These are phyloP conservation scores for Aspergillus indologenus DNA, from an alignment of 495 filamentous ascomycete species.

Conservation along the genomic window DNA sequence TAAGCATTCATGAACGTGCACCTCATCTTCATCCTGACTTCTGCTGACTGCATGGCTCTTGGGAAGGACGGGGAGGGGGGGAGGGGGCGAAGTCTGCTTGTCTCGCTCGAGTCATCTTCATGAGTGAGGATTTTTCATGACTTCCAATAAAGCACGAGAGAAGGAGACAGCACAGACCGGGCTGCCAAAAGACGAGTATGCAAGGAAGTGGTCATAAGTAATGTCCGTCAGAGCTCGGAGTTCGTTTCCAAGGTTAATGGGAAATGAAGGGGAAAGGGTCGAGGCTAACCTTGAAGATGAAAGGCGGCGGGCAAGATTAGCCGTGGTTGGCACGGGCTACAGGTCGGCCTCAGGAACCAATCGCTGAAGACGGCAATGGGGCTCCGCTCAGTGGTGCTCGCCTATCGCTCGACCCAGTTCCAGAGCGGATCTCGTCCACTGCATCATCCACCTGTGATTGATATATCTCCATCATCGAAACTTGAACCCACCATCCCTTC, in stretches of 20 bases:
- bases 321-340: neutral
- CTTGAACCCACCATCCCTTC: neutral
- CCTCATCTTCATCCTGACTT: neutral
- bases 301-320: neutral
- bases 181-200: too few species aligned
- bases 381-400: neutral
- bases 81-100: neutral
- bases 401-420: conserved; percentile 6
- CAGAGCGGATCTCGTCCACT: neutral
- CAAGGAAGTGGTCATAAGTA: too few species aligned
- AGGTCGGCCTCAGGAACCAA: conserved; percentile 3
- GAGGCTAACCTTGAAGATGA: neutral
- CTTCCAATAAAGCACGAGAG: too few species aligned
- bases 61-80: too few species aligned
- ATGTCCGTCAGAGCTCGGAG: neutral
- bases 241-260: neutral
- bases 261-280: neutral
- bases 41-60: neutral
- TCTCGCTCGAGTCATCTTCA: too few species aligned
- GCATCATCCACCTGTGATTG: too few species aligned
- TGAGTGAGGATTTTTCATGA: too few species aligned
- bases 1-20: neutral
- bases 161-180: too few species aligned
- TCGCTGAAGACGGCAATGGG: neutral
- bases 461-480: neutral